Percentiles rank a stretch among this genome's conserved stretches.
These are phyloP conservation scores for Coemansia sp. DNA, from an alignment of 192 early-diverging fungal species.

Conservation along the genomic window DNA sequence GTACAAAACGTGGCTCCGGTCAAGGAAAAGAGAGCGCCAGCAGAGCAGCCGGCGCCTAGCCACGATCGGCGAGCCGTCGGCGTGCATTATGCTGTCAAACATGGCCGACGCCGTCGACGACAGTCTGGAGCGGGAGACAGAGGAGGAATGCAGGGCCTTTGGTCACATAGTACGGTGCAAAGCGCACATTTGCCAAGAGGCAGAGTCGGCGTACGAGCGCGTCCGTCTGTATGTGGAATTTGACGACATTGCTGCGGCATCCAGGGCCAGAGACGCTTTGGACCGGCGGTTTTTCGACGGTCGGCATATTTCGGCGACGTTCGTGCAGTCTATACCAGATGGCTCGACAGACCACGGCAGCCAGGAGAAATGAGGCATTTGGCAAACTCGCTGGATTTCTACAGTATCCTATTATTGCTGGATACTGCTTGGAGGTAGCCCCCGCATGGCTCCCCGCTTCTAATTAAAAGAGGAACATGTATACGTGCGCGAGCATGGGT, in stretches of 20 bases:
- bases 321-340: conserved; percentile 8
- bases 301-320: conserved; percentile 32
- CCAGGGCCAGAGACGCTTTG: conserved; percentile 22
- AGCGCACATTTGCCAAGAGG: not conserved
- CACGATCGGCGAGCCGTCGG: conserved; percentile 20
- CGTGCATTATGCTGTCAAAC: conserved; percentile 26
- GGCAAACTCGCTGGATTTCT: not conserved
- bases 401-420: not conserved
- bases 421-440: not conserved
- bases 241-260: conserved; percentile 24
- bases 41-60: not conserved
- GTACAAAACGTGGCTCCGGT: conserved; percentile 30
- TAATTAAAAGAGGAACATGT: not conserved
- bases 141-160: conserved; percentile 39
- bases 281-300: conserved; percentile 44
- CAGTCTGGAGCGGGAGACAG: conserved; percentile 28
- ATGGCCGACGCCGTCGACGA: conserved; percentile 42
- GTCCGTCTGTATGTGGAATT: conserved; percentile 35
- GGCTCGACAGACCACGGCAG: not conserved
- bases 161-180: conserved; percentile 24
- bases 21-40: conserved; percentile 7
- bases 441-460: not conserved
- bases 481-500: not conserved
- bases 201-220: conserved; percentile 17
- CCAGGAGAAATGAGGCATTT: not conserved